These are phyloP conservation scores for Chlorella sp. DNA, from an alignment of 139 green algal genomes.

Conservation along the genomic window DNA sequence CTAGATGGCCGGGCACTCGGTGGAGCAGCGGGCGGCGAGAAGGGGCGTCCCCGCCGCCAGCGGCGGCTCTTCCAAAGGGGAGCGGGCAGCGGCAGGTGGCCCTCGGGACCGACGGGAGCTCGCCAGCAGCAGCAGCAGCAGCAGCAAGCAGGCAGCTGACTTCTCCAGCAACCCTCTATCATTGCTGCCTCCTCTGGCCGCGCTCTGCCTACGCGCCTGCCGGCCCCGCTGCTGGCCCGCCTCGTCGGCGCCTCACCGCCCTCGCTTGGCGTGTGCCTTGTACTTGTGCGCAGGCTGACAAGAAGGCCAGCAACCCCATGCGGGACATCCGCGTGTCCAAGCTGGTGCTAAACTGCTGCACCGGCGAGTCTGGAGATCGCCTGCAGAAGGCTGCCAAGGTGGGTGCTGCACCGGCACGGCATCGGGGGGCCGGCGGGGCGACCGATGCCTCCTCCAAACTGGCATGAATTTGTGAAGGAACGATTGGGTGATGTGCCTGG, in stretches of 20 bases:
- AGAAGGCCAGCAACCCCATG: slow-evolving; percentile 92
- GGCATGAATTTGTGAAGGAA: too few relatives aligned
- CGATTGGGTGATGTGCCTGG: too few relatives aligned
- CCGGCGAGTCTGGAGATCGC: slow-evolving; percentile 97
- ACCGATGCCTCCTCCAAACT: too few relatives aligned
- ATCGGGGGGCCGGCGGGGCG: not conserved
- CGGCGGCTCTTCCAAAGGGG: too few relatives aligned
- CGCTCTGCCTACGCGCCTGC: not conserved
- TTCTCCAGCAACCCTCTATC: not conserved
- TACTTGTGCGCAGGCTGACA: slow-evolving; percentile 57
- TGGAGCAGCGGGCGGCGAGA: too few relatives aligned
- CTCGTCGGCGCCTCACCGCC: not conserved
- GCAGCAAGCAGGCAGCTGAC: not conserved
- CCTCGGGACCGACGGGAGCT: not conserved
- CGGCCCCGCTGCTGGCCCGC: not conserved
- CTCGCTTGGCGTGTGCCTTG: not conserved
- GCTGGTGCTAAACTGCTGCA: slow-evolving; percentile 98
- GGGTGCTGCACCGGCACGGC: not conserved
- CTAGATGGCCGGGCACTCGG: not conserved
- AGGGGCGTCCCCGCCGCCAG: too few relatives aligned
- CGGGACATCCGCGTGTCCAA: slow-evolving; percentile 98
- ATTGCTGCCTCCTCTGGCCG: not conserved
- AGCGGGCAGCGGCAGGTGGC: not conserved
- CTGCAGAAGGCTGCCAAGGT: slow-evolving; percentile 99
- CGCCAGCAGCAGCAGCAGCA: not conserved